phyloP scores from a whole-genome alignment of 2,329 filamentous ascomycete species.

The Proliferodiscus dingleyae region DNA sequence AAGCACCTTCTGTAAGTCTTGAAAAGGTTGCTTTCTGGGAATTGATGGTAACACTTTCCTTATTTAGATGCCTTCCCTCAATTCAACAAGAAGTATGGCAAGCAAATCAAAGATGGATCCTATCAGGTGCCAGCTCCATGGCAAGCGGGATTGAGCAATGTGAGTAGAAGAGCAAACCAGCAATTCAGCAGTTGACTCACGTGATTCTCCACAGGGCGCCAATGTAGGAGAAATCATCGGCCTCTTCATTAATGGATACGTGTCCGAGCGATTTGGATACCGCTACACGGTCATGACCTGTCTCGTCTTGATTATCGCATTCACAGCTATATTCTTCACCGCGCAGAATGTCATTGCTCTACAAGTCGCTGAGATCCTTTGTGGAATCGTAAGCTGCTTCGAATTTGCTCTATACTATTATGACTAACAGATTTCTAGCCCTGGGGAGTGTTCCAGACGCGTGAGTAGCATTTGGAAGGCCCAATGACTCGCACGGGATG shows the following conservation, averaged over 20 bases:
- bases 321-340: slow-evolving; percentile 47
- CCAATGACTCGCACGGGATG: not conserved
- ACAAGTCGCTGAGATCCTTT: slow-evolving; percentile 46
- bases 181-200: slow-evolving; percentile 1
- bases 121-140: slow-evolving; percentile 33
- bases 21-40: slow-evolving; percentile 18
- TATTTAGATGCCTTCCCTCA: slow-evolving; percentile 23
- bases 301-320: slow-evolving; percentile 40
- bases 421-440: slow-evolving; percentile 26
- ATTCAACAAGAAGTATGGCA: slow-evolving; percentile 36
- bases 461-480: slow-evolving; percentile 32
- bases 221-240: slow-evolving; percentile 41
- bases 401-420: not conserved
- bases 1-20: slow-evolving; percentile 26
- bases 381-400: slow-evolving; percentile 36
- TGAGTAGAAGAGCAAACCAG: slow-evolving; percentile 3
- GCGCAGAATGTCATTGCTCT: slow-evolving; percentile 42
- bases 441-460: slow-evolving; percentile 41
- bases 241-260: slow-evolving; percentile 44
- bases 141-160: slow-evolving; percentile 33
- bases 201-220: slow-evolving; percentile 20
- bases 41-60: not conserved
- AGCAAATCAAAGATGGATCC: slow-evolving; percentile 26
- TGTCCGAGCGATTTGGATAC: slow-evolving; percentile 47
- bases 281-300: slow-evolving; percentile 45